Evolutionary conservation across 352 stramenopile genomes (phyloP), one percentile per base, ranked within the genome.

Genomic region (Phytophthora melonis): DNA sequence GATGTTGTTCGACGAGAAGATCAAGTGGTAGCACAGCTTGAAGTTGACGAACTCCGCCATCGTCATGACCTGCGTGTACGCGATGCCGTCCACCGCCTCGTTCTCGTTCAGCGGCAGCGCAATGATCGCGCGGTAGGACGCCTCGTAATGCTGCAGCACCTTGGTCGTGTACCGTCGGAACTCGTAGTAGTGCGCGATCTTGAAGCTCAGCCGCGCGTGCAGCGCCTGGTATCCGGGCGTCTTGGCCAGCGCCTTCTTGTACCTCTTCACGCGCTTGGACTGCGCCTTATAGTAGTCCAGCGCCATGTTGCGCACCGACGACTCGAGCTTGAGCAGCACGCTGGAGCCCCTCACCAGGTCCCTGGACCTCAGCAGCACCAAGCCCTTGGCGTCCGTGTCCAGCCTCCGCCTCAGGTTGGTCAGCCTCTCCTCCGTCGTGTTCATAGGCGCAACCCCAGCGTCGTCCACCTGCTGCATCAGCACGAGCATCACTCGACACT

Each of bases 281-380:
- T 97, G 90, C 16, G 86, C 75, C 70, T 96, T 97, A 81, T 95
- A 97, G 75, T 97, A 97, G 75, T 97, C 90, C 21, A 95, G 72
- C 43, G 90, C 86, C 70, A 93, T 88, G 50, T 86, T 92, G 25
- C 89, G 84, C 18, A 97, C 77, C 2, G 82, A 77, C 5, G 78
- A 80, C 61, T 97, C 90, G 19, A 97, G 75, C 66, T 97, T 97
- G 3, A 77, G 75, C 21, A 97, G 60, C 55, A 91, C 70, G 16
- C 72, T 73, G 9, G 87, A 90, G 19, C 80, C 81, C 16, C 84
- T 80, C 57, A 84, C 81, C 5, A 95, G 63, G 63, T 97, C 90
- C 27, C 86, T 81, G 4, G 82, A 83, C 3, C 80, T 75, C 45
- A 97, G 59, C n/a, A 95, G 72, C 50, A 93, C 70, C 21, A 97